These are phyloP conservation scores for Strigomonas galati DNA, from an alignment of 208 protist genomes.

Conservation along the genomic window DNA sequence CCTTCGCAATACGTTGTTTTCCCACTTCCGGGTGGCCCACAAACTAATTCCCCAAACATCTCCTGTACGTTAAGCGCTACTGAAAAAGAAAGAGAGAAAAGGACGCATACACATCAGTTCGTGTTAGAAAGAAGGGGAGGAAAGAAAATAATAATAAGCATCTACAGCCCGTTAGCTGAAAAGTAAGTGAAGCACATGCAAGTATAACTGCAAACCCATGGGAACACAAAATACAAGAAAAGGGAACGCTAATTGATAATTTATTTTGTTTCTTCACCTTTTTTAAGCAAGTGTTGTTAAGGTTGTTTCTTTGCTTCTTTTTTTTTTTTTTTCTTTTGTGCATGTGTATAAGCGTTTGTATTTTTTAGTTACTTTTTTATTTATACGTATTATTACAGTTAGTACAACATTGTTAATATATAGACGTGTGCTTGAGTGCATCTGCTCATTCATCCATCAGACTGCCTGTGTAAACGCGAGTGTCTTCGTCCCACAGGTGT, in stretches of 20 bases:
- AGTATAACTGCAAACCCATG: conserved; percentile 4
- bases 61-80: neutral
- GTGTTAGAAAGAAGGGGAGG: neutral
- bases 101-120: neutral
- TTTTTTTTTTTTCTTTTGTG: too few relatives aligned
- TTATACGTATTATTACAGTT: conserved; percentile 3
- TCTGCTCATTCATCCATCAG: neutral
- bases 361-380: too few relatives aligned
- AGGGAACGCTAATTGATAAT: neutral
- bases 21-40: conserved; percentile 95
- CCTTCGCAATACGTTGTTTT: conserved; percentile 97
- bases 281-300: too few relatives aligned
- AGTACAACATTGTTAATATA: too few relatives aligned
- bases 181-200: neutral
- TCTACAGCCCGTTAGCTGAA: neutral
- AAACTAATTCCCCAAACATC: conserved; percentile 96
- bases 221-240: conserved; percentile 15
- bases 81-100: neutral
- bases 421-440: too few relatives aligned
- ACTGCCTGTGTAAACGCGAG: conserved; percentile 1
- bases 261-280: neutral
- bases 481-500: conserved; percentile 56
- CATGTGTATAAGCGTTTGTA: too few relatives aligned
- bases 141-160: neutral
- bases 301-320: too few relatives aligned